Percentiles rank a stretch among this genome's conserved stretches.
Conservation (phyloP, 2,329 filamentous ascomycete genomes). For the Claviceps fusiformis region DNA sequence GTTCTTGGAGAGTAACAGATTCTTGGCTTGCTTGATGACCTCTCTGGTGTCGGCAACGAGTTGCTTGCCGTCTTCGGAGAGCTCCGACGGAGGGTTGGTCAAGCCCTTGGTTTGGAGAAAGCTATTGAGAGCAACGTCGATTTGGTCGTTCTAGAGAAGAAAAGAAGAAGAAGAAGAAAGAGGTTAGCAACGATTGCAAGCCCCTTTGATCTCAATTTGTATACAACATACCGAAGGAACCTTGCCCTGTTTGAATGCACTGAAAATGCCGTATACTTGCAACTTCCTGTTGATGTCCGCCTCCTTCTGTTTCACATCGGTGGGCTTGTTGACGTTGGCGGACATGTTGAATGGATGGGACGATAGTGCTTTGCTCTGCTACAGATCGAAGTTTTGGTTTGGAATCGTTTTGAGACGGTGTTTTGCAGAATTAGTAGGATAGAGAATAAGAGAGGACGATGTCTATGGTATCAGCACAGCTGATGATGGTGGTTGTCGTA, state of each 20-base stretch:
- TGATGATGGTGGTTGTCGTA: background rate
- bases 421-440: background rate
- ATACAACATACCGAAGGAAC: constrained; percentile 60
- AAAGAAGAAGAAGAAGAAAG: background rate
- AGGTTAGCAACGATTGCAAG: background rate
- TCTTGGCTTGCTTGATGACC: constrained; percentile 74
- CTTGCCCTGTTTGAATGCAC: constrained; percentile 78
- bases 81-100: constrained; percentile 54
- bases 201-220: too few species aligned
- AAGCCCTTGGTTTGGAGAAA: constrained; percentile 61
- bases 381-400: background rate
- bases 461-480: background rate
- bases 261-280: constrained; percentile 81
- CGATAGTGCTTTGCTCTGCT: background rate
- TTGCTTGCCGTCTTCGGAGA: constrained; percentile 70
- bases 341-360: constrained; percentile 17
- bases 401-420: background rate
- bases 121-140: constrained; percentile 87
- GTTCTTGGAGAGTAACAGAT: constrained; percentile 83
- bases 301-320: constrained; percentile 64
- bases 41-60: constrained; percentile 65
- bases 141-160: constrained; percentile 65
- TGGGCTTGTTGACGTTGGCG: constrained; percentile 55
- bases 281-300: constrained; percentile 85
- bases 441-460: background rate